Evolutionary conservation across 2,329 filamentous ascomycete species (phyloP), one percentile per base, ranked within the genome.

Genomic region (Chalaropsis ovoidea): DNA sequence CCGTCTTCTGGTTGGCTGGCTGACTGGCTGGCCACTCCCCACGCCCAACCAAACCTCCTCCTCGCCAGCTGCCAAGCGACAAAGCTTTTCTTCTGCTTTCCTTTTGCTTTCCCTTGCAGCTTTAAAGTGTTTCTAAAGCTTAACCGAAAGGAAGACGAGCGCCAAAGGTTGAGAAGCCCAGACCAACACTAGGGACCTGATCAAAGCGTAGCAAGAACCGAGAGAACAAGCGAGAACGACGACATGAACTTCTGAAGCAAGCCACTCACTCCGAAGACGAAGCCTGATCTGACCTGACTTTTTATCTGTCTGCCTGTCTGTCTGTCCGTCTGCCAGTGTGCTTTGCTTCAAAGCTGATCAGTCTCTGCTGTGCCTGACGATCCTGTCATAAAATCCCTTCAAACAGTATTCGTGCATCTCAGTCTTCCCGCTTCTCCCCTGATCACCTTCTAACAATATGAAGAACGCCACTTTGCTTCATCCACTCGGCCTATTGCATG

Each of bases 101-200:
- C 47, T 24, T 24, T 24, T 24, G 19, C n/a, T 31, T 58, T 58
- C 54, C 27, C 54, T 58, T 58, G 54, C 17, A 58, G 54, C 13
- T 7, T 58, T 58, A 58, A 58, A 58, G 54, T 58, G 27, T 58
- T 58, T 58, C n/a, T 22, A 58, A 35, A 58, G 54, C 54, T 58
- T 58, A 58, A 58, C 54, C 54, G 54, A 58, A 58, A 35, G 54
- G 31, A 58, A 58, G 17, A 58, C 54, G 7, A 35, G 31, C 54
- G 54, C 27, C 27, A 58, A 35, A 35, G 54, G 17, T 58, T n/a
- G 31, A 58, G 54, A 52, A 52, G 47, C 47, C 47, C n/a, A 52
- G 47, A 27, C 54, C 27, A 31, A 35, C 13, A 22, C 52, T 35
- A 17, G 31, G 6, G 15, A n/a, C 54, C 54, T 58, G 24, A 58